phyloP scores from a whole-genome alignment of 2,329 filamentous ascomycete genomes.

The Ascochyta fabae region DNA sequence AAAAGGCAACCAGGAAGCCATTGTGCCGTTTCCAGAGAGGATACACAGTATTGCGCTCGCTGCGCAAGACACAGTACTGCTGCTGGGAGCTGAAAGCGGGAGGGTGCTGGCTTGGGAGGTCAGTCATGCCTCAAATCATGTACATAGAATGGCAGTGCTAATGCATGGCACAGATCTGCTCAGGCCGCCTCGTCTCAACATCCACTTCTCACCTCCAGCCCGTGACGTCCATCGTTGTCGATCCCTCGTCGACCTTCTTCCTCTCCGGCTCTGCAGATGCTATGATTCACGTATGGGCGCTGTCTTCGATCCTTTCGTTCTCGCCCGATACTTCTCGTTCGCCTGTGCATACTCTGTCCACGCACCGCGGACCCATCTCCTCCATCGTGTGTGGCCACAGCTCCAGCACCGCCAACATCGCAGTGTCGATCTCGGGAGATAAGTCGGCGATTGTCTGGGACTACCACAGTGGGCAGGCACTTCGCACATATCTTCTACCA shows the following conservation, averaged over 20 bases:
- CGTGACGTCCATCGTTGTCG: constrained; percentile 75
- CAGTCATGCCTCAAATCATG: constrained; percentile 36
- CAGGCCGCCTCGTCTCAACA: constrained; percentile 77
- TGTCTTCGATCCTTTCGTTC: constrained; percentile 75
- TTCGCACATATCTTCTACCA: constrained; percentile 83
- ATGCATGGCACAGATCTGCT: constrained; percentile 63
- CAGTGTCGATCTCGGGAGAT: constrained; percentile 82
- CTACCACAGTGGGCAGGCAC: constrained; percentile 75
- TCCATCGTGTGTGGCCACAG: constrained; percentile 68
- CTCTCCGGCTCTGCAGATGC: constrained; percentile 84
- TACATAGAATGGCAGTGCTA: constrained; percentile 21
- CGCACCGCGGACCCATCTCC: constrained; percentile 77
- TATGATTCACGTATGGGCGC: constrained; percentile 90
- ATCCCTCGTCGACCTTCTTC: constrained; percentile 73
- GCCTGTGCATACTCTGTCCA: constrained; percentile 78
- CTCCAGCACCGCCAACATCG: constrained; percentile 76
- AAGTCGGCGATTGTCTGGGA: constrained; percentile 94
- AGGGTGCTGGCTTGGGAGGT: constrained; percentile 94
- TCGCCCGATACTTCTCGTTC: constrained; percentile 61
- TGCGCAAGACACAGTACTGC: constrained; percentile 70
- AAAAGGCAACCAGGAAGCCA: constrained; percentile 85
- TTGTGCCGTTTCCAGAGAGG: constrained; percentile 85
- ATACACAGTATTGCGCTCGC: constrained; percentile 79
- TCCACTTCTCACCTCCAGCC: constrained; percentile 79
- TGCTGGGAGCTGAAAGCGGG: constrained; percentile 84